phyloP scores from a whole-genome alignment of 2,329 filamentous ascomycete species.

The Coniochaeta sp. region DNA sequence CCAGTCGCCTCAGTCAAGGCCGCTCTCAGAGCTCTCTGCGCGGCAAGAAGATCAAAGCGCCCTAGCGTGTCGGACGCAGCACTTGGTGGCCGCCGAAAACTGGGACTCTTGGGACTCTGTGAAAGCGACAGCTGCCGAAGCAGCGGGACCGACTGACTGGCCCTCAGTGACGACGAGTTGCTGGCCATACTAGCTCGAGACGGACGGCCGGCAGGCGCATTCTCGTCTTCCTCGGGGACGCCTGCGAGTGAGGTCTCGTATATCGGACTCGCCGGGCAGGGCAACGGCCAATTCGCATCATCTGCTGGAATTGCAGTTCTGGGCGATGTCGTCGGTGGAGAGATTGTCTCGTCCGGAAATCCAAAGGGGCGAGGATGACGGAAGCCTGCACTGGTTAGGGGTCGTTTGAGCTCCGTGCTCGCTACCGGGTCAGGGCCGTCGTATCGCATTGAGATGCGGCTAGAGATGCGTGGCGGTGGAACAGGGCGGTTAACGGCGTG shows the following conservation, averaged over 20 bases:
- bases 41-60: constrained; percentile 29
- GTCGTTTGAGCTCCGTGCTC: constrained; percentile 29
- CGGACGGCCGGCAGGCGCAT: constrained; percentile 25
- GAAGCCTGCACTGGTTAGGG: constrained; percentile 36
- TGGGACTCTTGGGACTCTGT: constrained; percentile 23
- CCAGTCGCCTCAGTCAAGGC: constrained; percentile 15
- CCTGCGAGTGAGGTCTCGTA: constrained; percentile 44
- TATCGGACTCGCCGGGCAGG: constrained; percentile 23
- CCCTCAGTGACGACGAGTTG: constrained; percentile 43
- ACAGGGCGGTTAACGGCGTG: constrained; percentile 24
- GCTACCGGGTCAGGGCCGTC: constrained; percentile 32
- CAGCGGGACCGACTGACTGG: constrained; percentile 48
- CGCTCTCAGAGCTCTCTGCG: constrained; percentile 24
- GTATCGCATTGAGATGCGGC: constrained; percentile 39
- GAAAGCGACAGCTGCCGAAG: constrained; percentile 36
- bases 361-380: constrained; percentile 35
- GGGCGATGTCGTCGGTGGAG: constrained; percentile 18
- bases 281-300: constrained; percentile 36
- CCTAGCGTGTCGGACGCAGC: constrained; percentile 47
- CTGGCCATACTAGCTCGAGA: constrained; percentile 38
- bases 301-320: constrained; percentile 33
- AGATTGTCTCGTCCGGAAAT: constrained; percentile 14
- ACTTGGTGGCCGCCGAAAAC: constrained; percentile 25
- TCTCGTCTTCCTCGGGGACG: constrained; percentile 58
- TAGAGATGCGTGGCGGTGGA: constrained; percentile 47